phyloP scores from a whole-genome alignment of 2,329 filamentous ascomycete genomes.

The Cladosporium halotolerans region DNA sequence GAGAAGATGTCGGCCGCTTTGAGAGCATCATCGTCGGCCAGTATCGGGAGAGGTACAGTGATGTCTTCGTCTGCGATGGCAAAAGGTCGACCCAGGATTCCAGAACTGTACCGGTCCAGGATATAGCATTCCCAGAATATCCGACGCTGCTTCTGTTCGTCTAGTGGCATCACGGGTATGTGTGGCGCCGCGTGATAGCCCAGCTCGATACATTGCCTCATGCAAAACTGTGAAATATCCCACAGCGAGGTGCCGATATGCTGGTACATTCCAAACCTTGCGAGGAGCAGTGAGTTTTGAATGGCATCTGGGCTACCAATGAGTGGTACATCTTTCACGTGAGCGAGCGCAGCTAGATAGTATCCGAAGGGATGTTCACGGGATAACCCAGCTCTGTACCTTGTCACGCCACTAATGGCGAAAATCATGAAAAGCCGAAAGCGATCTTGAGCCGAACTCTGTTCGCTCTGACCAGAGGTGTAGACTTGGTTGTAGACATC shows the following conservation, averaged over 20 bases:
- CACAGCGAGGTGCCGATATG: slow-evolving; percentile 38
- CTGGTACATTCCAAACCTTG: slow-evolving; percentile 39
- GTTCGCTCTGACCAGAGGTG: neutral
- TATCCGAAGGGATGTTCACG: slow-evolving; percentile 37
- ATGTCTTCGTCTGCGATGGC: slow-evolving; percentile 39
- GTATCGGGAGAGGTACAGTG: slow-evolving; percentile 31
- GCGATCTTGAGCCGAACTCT: slow-evolving; percentile 24
- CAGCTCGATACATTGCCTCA: slow-evolving; percentile 37
- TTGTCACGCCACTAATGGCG: slow-evolving; percentile 33
- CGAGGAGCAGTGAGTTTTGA: slow-evolving; percentile 37
- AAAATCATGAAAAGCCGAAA: slow-evolving; percentile 36
- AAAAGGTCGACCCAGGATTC: slow-evolving; percentile 37
- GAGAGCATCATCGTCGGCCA: slow-evolving; percentile 28
- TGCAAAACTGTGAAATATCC: slow-evolving; percentile 37
- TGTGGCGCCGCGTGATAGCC: slow-evolving; percentile 27
- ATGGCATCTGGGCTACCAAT: slow-evolving; percentile 32
- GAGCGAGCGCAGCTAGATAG: slow-evolving; percentile 33
- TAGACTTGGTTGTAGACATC: slow-evolving; percentile 12
- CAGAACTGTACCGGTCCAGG: slow-evolving; percentile 41
- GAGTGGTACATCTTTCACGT: slow-evolving; percentile 28
- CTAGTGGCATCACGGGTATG: slow-evolving; percentile 16
- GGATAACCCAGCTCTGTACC: slow-evolving; percentile 28
- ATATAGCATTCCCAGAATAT: slow-evolving; percentile 44
- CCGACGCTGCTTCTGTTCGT: slow-evolving; percentile 34
- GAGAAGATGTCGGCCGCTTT: slow-evolving; percentile 17